A percentile compares a stretch with the other conserved stretches of the same genome.
Evolutionary conservation across 106 monocot species (phyloP).

Genomic region (Phalaenopsis equestris): DNA sequence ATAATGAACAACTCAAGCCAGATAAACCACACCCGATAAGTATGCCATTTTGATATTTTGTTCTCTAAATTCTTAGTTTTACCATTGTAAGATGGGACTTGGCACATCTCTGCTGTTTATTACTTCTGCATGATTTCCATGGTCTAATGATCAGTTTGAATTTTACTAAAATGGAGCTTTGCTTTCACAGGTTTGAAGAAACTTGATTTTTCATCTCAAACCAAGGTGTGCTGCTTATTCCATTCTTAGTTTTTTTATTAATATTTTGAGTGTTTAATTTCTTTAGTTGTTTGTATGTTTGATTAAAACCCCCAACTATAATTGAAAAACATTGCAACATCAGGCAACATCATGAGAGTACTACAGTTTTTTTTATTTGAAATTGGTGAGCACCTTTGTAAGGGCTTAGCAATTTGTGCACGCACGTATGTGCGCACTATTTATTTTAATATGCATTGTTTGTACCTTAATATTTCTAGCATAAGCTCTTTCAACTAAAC

Average conservation of each 20-base stretch:
- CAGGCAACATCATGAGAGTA: conserved; percentile 12
- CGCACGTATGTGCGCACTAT: not conserved
- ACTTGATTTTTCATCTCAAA: conserved; percentile 17
- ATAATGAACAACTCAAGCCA: not conserved
- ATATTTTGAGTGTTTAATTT: not conserved
- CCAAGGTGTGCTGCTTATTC: conserved; percentile 37
- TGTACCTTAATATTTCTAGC: no score
- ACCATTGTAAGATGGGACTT: not conserved
- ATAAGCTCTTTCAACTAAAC: no score
- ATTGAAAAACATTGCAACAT: conserved; percentile 5
- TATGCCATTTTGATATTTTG: conserved; percentile 17
- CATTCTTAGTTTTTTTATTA: not conserved
- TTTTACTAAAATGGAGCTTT: not conserved
- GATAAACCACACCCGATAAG: conserved; percentile 12
- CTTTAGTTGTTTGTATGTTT: conserved; percentile 6
- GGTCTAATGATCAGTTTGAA: not conserved
- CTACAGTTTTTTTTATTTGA: not conserved
- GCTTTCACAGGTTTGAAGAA: conserved; percentile 33
- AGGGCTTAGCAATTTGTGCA: not conserved
- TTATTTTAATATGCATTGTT: no score
- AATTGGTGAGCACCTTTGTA: not conserved
- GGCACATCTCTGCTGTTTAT: no score
- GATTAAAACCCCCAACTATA: conserved; percentile 22
- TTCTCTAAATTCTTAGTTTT: not conserved
- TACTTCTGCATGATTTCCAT: not conserved